A percentile compares a stretch with the other conserved stretches of the same genome.
These are phyloP conservation scores for Myxozyma nipponensis DNA, from an alignment of 805 yeast species.

Conservation along the genomic window DNA sequence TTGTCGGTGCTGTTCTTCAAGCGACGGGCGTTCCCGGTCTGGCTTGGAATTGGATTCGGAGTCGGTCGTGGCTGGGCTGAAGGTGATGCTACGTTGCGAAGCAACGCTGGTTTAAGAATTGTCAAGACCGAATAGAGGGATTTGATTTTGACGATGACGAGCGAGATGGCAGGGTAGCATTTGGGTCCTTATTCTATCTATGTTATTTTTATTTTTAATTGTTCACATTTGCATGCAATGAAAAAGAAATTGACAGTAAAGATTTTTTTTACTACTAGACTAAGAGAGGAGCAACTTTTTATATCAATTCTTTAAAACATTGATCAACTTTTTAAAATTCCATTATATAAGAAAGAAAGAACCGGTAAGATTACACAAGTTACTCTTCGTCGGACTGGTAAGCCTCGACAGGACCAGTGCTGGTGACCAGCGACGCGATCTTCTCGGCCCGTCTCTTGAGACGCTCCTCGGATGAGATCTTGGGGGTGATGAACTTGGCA, in stretches of 20 bases:
- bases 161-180: too few relatives aligned
- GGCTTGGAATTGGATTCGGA: conserved; percentile 97
- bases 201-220: too few relatives aligned
- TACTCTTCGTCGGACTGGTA: conserved; percentile 23
- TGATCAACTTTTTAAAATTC: too few relatives aligned
- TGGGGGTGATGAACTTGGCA: conserved; percentile 82
- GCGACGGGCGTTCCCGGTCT: conserved; percentile 95
- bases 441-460: conserved; percentile 82
- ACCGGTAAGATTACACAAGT: too few relatives aligned
- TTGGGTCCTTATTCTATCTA: too few relatives aligned
- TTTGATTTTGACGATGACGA: too few relatives aligned
- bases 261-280: too few relatives aligned
- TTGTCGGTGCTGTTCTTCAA: conserved; percentile 85
- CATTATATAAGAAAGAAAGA: too few relatives aligned
- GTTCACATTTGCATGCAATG: too few relatives aligned
- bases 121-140: conserved; percentile 24
- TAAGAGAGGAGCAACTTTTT: not conserved
- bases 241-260: too few relatives aligned
- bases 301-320: too few relatives aligned
- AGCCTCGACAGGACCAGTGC: conserved; percentile 14
- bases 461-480: conserved; percentile 90
- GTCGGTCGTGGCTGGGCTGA: conserved; percentile 97
- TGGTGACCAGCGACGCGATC: conserved; percentile 57
- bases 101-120: conserved; percentile 28
- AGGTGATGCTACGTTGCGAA: conserved; percentile 95